Base-by-base conservation (phyloP, 352 stramenopile genomes). In the Phytophthora kernoviae region DNA sequence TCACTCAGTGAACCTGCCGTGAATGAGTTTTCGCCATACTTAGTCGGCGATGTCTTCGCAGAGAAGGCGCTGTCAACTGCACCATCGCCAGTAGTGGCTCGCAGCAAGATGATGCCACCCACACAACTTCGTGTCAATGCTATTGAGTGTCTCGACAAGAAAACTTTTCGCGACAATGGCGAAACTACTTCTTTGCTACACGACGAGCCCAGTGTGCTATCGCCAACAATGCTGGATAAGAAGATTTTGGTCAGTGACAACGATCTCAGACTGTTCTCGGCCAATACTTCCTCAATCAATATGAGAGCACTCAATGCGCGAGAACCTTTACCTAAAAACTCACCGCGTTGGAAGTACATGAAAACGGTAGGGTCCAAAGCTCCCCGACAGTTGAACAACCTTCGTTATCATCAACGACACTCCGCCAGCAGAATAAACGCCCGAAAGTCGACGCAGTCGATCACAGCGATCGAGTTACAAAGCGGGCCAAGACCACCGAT, bases 161-260 rank as follows among this genome's bases (percentile, higher is more conserved):
- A 57, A 41, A 39, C 15, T 30, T 49, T 17, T 1, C 27, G 18
- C 9, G 26, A 20, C 24, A 21, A 26, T 5, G 34, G 18, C 8
- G 8, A 40, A n/a, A 17, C n/a, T 1, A 48, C 33, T 18, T 20
- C 41, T 7, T 15, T 44, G 8, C 47, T 62, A 20, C 72, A 65
- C n/a, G 37, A 65, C 17, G 50, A 67, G 1, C 26, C 43, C 12
- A 59, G 20, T 32, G 56, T 58, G 15, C 39, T 77, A 4, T 86
- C 79, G 18, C 74, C 76, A 9, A 77, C 60, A 12, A 68, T 55
- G 22, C 51, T 65, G 2, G 60, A 80, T 40, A 81, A 75, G 62
- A 84, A 83, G 44, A 55, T 86, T 12, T 64, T 83, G 20, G 77
- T 83, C 17, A 76, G 65, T 1, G 70, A 83, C 34, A 82, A 46